Base-by-base conservation (phyloP, 2,329 filamentous ascomycete species). In the Aspergillus sp. region DNA sequence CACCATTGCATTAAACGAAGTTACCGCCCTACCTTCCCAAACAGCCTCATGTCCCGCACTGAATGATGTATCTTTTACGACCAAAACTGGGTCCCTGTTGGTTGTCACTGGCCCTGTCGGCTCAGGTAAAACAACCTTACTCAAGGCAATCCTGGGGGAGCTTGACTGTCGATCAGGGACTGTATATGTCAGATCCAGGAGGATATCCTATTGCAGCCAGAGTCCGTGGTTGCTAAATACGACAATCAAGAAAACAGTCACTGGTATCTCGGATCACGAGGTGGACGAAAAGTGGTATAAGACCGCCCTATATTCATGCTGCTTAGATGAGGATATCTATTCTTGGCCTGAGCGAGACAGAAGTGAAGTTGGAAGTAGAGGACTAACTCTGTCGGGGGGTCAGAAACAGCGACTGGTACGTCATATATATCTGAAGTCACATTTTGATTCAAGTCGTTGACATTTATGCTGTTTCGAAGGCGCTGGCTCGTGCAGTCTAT, bases 101-200 rank as follows among this genome's bases (percentile, higher is more conserved):
- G n/a, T 32, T 8, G 30, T 32, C 30, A 32, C n/a, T 32, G 30
- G 30, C 8, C n/a, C 30, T 3, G n/a, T 32, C n/a, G 30, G 30
- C 8, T 32, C 30, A 5, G 30, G 30, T n/a, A 32, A 75, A 39
- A 45, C 35, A 10, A 49, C 37, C 0, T 71, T 96, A 2, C 78
- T 96, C 5, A 86, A 88, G 29, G 88, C 90, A 1, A 72, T 96
- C 35, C 90, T 90, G 1, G 90, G 90, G 27, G 90, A 96, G 52
- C 95, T 95, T 88, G 81, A 41, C 7, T 30, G 37, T 12, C 42
- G 43, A 36, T 88, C 88, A 1, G 90, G 90, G 10, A 27, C 7
- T 4, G 12, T 42, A 10, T 8, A 6, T 6, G 13, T 37, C 13
- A 8, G 12, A 11, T 10, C 7, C 9, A n/a, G 6, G 9, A 30